These are phyloP conservation scores for Trichoderma sp. DNA, from an alignment of 2,329 filamentous ascomycete genomes.

Conservation along the genomic window DNA sequence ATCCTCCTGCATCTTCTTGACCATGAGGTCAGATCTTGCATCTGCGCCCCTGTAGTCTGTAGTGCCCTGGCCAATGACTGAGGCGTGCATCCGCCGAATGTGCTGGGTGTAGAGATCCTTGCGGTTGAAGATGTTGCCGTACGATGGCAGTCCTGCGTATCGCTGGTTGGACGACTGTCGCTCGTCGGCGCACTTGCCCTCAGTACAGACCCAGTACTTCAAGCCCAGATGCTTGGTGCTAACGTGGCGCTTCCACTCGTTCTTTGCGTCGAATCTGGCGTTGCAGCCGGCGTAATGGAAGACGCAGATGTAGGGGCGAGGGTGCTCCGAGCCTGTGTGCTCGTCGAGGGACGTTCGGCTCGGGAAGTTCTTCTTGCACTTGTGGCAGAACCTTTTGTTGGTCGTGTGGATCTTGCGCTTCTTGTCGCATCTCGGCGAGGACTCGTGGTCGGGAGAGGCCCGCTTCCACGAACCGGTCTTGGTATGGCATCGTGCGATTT, in stretches of 20 bases:
- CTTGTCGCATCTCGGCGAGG: background rate
- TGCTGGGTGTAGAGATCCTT: conserved; percentile 93
- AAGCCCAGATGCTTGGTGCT: conserved; percentile 76
- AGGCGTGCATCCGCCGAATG: conserved; percentile 77
- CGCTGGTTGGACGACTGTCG: conserved; percentile 26
- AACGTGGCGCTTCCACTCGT: conserved; percentile 95
- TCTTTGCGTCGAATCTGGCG: conserved; percentile 76
- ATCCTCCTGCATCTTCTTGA: conserved; percentile 57
- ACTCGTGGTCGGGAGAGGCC: background rate
- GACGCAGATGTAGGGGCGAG: conserved; percentile 71
- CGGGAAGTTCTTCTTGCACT: conserved; percentile 41
- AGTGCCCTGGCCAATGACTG: conserved; percentile 43
- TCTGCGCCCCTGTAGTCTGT: conserved; percentile 38
- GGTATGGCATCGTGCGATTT: background rate
- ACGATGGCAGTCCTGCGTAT: conserved; percentile 40
- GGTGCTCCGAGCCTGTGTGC: conserved; percentile 48
- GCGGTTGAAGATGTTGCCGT: conserved; percentile 76
- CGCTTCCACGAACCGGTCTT: background rate
- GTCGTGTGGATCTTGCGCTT: background rate
- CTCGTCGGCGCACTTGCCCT: conserved; percentile 54
- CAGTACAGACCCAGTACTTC: conserved; percentile 73
- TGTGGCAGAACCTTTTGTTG: conserved; percentile 22
- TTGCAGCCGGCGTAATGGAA: conserved; percentile 76
- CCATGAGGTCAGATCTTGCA: conserved; percentile 51
- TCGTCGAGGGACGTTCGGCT: conserved; percentile 48